A percentile compares a stretch with the other conserved stretches of the same genome.
phyloP scores from a whole-genome alignment of 2,329 filamentous ascomycete species.

The Colletotrichum spaethianum region DNA sequence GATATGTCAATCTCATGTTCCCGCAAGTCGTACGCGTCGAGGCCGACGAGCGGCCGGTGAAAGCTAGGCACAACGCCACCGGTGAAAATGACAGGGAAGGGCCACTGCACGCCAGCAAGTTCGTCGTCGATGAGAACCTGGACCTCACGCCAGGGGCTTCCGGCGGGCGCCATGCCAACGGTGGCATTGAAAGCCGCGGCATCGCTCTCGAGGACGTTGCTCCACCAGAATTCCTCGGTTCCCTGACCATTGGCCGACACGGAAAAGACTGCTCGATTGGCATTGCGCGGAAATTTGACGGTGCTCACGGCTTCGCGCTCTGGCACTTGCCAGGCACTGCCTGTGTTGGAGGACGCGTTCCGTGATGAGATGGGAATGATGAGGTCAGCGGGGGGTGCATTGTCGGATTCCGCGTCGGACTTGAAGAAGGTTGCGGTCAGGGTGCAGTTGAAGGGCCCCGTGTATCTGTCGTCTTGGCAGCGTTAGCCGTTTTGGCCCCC shows the following conservation, averaged over 20 bases:
- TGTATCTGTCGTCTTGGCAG: conserved; percentile 72
- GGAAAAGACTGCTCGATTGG: conserved; percentile 78
- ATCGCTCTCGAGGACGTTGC: conserved; percentile 78
- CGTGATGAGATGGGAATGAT: conserved; percentile 78
- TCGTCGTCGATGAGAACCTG: conserved; percentile 81
- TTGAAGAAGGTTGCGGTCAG: conserved; percentile 81
- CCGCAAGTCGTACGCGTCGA: conserved; percentile 83
- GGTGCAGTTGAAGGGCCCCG: conserved; percentile 80
- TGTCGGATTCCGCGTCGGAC: conserved; percentile 56
- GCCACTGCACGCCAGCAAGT: conserved; percentile 83
- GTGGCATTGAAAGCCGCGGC: conserved; percentile 70
- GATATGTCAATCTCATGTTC: conserved; percentile 89
- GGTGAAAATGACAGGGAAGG: conserved; percentile 86
- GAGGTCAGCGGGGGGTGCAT: conserved; percentile 68
- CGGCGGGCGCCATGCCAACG: conserved; percentile 73
- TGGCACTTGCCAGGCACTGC: conserved; percentile 79
- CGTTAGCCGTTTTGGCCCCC: conserved; percentile 39
- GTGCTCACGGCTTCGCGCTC: conserved; percentile 71
- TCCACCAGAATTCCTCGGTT: conserved; percentile 89
- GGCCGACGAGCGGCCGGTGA: conserved; percentile 83
- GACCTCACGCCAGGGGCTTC: conserved; percentile 83
- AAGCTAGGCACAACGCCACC: conserved; percentile 83
- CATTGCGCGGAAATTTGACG: conserved; percentile 75
- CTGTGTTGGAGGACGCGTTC: conserved; percentile 61
- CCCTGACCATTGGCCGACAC: conserved; percentile 84